Evolutionary conservation across 768 basidiomycete species (phyloP), one percentile per base, ranked within the genome.

Genomic region (Naganishia kalamii): DNA sequence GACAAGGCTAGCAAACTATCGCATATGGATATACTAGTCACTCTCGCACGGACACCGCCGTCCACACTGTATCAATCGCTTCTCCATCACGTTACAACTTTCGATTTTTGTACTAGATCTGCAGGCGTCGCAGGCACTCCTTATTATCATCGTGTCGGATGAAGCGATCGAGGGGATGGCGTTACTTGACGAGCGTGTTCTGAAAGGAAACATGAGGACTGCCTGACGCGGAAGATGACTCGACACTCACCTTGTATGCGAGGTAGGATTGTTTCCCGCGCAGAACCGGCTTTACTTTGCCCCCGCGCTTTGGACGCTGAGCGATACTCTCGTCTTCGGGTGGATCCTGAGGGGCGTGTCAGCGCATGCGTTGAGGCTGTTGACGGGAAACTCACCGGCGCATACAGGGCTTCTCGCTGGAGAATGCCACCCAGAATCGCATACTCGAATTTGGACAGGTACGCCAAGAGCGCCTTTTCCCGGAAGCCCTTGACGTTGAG

Each of bases 401-500:
- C 61, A 13, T 37, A 63, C 25, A 68, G 19, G 4, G 57, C 63
- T 10, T 50, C 47, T 6, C 76, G 66, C 50, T 68, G 65, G 6
- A 51, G 65, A 68, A 77, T 75, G 8, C 74, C 73, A 10, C 52
- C 69, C 60, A 74, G 71, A 32, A 77, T 67, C 30, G 75, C 74
- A 17, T 66, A 63, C 17, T 51, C 27, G 73, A 75, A 75, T 47
- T 48, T 47, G 30, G 63, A 68, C 25, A 77, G 88, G 87, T 89
- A 90, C 74, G 89, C 91, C 17, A 83, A 84, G 65, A 99, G 80
- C 0, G 83, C 79, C 52, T 86, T 85, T 78, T 99, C 94, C 61
- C 94, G 86, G 61, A 87, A 85, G 4, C 96, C 94, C 80, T 92
- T 93, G 33, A 86, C 82, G 75, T 94, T 96, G 19, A 99, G 81